phyloP scores from a whole-genome alignment of 106 monocot species.

The Apostasia ramifera region DNA sequence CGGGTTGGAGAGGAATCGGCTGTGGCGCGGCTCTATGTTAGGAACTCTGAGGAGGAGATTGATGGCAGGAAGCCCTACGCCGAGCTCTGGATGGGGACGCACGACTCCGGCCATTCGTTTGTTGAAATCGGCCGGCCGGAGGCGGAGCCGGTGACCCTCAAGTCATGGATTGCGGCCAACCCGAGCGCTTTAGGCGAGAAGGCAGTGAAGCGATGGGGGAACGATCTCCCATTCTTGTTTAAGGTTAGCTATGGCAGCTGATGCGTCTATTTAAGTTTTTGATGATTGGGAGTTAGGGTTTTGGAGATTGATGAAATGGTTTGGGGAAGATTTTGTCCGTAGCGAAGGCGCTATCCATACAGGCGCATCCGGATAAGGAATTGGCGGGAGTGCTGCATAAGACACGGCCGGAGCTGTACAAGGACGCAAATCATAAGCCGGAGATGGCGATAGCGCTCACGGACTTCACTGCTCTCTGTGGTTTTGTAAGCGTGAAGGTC shows the following conservation, averaged over 20 bases:
- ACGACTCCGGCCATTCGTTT: slow-evolving; percentile 65
- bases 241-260: slow-evolving; percentile 35
- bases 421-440: slow-evolving; percentile 86
- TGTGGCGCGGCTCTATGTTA: slow-evolving; percentile 49
- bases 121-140: slow-evolving; percentile 8
- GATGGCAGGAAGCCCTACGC: slow-evolving; percentile 54
- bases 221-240: slow-evolving; percentile 84
- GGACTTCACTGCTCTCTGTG: slow-evolving; percentile 79
- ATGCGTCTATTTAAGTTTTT: not conserved
- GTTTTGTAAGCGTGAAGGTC: slow-evolving; percentile 64
- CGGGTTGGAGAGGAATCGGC: slow-evolving; percentile 39
- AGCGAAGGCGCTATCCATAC: slow-evolving; percentile 84
- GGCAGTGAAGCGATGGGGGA: slow-evolving; percentile 55
- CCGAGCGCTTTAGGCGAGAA: slow-evolving; percentile 45
- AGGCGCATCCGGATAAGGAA: slow-evolving; percentile 90
- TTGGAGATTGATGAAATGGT: not conserved
- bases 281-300: not conserved
- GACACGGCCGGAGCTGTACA: slow-evolving; percentile 57
- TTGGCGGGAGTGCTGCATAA: slow-evolving; percentile 59
- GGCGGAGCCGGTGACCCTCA: slow-evolving; percentile 23
- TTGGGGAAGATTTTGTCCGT: slow-evolving; percentile 69
- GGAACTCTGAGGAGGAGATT: slow-evolving; percentile 31
- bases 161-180: slow-evolving; percentile 62
- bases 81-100: slow-evolving; percentile 98
- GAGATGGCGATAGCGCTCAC: slow-evolving; percentile 96